Conservation (phyloP, 2,329 filamentous ascomycete species). For the Penicillium sp. region DNA sequence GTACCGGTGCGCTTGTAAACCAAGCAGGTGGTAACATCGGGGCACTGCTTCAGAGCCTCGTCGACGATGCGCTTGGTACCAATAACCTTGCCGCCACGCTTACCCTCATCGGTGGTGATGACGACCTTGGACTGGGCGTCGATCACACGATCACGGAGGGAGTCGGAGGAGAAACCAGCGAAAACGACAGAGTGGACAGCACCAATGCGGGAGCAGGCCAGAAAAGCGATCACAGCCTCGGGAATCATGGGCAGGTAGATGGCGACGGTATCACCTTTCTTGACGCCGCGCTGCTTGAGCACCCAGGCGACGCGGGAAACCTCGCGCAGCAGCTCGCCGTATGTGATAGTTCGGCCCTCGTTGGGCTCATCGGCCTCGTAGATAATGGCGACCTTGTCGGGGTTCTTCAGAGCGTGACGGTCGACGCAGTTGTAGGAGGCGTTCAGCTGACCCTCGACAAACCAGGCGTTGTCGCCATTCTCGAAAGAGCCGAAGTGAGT, state of each 20-base stretch:
- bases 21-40: slow-evolving; percentile 79
- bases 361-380: slow-evolving; percentile 93
- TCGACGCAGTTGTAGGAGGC: slow-evolving; percentile 98
- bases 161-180: slow-evolving; percentile 95
- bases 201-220: slow-evolving; percentile 89
- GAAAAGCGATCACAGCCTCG: slow-evolving; percentile 86
- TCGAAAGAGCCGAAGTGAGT: slow-evolving; percentile 75
- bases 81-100: slow-evolving; percentile 95
- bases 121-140: slow-evolving; percentile 90
- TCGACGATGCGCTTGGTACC: slow-evolving; percentile 99
- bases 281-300: slow-evolving; percentile 92
- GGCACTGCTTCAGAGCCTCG: slow-evolving; percentile 94
- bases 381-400: slow-evolving; percentile 92
- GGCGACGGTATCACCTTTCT: slow-evolving; percentile 95
- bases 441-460: slow-evolving; percentile 89
- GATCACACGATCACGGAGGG: slow-evolving; percentile 89
- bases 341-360: slow-evolving; percentile 88
- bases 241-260: slow-evolving; percentile 99
- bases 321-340: slow-evolving; percentile 88
- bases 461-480: slow-evolving; percentile 90
- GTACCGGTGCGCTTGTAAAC: slow-evolving; percentile 95
- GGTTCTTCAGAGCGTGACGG: slow-evolving; percentile 92
- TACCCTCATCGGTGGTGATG: slow-evolving; percentile 96
- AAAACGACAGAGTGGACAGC: slow-evolving; percentile 98
- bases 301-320: slow-evolving; percentile 86